Evolutionary conservation across 169 alveolate genomes (phyloP).

Genomic region (Plasmodium coatneyi): DNA sequence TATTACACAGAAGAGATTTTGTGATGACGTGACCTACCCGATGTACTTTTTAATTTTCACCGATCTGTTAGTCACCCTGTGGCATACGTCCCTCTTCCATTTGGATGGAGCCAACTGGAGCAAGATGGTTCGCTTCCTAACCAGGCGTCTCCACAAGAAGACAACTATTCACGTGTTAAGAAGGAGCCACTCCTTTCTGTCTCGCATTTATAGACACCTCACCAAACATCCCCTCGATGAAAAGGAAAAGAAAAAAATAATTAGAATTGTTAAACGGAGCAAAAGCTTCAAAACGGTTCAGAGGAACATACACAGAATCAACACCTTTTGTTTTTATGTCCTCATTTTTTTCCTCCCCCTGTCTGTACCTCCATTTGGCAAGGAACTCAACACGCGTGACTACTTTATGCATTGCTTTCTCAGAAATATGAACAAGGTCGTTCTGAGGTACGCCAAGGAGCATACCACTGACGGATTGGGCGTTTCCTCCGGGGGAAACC

Average conservation of each 20-base stretch:
- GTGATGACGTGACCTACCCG: slow-evolving; percentile 24
- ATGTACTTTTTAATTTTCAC: slow-evolving; percentile 30
- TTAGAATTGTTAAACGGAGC: slow-evolving; percentile 21
- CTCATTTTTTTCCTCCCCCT: slow-evolving; percentile 13
- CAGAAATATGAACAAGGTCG: slow-evolving; percentile 26
- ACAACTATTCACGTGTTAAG: neutral
- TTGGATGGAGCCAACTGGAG: neutral
- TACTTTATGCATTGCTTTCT: slow-evolving; percentile 10
- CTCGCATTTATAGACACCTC: neutral
- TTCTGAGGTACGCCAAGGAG: slow-evolving; percentile 36
- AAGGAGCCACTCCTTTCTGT: neutral
- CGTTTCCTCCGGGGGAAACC: neutral
- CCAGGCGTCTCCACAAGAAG: neutral
- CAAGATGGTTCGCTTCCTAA: neutral
- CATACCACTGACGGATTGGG: neutral
- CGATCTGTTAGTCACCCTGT: slow-evolving; percentile 15
- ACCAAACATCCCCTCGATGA: slow-evolving; percentile 1
- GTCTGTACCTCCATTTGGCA: slow-evolving; percentile 60
- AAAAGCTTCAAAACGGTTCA: slow-evolving; percentile 20
- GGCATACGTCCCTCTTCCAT: neutral
- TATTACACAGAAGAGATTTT: slow-evolving; percentile 18
- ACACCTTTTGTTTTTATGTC: slow-evolving; percentile 41
- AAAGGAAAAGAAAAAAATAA: slow-evolving; percentile 27
- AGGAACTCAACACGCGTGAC: neutral
- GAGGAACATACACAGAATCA: slow-evolving; percentile 18